Percentiles rank a stretch among this genome's conserved stretches.
phyloP scores from a whole-genome alignment of 306 rosid genomes.

The Myrica gale region DNA sequence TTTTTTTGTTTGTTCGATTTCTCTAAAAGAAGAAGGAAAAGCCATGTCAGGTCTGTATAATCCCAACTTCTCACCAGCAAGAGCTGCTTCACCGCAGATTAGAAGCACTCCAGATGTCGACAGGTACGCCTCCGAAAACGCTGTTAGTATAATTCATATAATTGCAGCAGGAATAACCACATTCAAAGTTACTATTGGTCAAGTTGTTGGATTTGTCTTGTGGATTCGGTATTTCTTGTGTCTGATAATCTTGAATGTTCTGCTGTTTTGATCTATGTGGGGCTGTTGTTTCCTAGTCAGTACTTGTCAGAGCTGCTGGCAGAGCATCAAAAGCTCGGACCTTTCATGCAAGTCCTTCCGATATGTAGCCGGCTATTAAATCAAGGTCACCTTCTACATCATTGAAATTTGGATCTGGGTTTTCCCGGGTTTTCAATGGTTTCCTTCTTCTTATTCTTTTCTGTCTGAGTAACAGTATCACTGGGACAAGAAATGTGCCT shows the following conservation, averaged over 20 bases:
- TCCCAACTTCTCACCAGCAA: constrained; percentile 90
- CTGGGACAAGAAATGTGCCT: constrained; percentile 25
- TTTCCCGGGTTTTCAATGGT: constrained; percentile 11
- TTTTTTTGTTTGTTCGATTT: constrained; percentile 50
- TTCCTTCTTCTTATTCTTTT: constrained; percentile 3
- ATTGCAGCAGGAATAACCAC: background rate
- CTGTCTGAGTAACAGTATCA: constrained; percentile 8
- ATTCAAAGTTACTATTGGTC: constrained; percentile 15
- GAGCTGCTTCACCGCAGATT: constrained; percentile 98
- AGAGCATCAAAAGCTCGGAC: constrained; percentile 93
- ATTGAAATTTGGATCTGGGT: constrained; percentile 43
- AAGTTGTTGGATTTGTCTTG: constrained; percentile 9
- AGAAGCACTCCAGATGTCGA: constrained; percentile 78
- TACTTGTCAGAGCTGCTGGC: constrained; percentile 86
- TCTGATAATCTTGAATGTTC: constrained; percentile 32
- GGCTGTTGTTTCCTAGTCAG: constrained; percentile 53
- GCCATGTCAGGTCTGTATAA: constrained; percentile 92
- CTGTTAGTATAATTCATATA: constrained; percentile 27
- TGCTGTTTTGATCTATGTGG: constrained; percentile 40
- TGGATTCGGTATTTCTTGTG: constrained; percentile 12
- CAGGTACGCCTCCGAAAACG: constrained; percentile 41
- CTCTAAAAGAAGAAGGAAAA: constrained; percentile 36
- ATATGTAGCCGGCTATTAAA: constrained; percentile 83
- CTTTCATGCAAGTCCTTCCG: constrained; percentile 86
- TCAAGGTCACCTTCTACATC: constrained; percentile 59